Evolutionary conservation across 2,329 filamentous ascomycete species (phyloP).

Genomic region (Trichoderma sp.): DNA sequence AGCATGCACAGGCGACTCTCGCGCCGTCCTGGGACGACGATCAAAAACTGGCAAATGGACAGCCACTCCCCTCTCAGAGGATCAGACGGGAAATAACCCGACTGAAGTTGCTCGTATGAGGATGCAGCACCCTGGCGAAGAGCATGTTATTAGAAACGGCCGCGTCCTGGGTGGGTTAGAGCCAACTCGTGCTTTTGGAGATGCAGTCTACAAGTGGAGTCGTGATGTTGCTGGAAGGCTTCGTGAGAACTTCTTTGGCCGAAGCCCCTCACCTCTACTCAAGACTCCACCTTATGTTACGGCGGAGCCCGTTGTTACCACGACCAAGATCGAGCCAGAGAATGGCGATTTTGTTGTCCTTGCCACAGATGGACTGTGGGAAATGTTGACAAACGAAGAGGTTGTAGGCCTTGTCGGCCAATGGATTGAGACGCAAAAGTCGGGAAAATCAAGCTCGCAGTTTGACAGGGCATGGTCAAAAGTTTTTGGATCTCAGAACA

Average conservation of each 20-base stretch:
- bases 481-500: constrained; percentile 56
- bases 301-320: constrained; percentile 91
- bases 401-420: constrained; percentile 94
- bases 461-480: constrained; percentile 71
- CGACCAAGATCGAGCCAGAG: constrained; percentile 85
- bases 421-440: constrained; percentile 84
- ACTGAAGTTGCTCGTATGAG: constrained; percentile 83
- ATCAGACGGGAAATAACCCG: constrained; percentile 89
- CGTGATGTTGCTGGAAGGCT: constrained; percentile 81
- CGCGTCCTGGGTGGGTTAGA: constrained; percentile 91
- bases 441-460: constrained; percentile 61
- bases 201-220: constrained; percentile 96
- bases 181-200: constrained; percentile 91
- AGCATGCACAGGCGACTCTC: constrained; percentile 94
- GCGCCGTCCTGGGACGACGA: constrained; percentile 70
- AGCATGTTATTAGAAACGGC: constrained; percentile 83
- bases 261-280: constrained; percentile 73
- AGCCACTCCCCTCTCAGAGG: constrained; percentile 77
- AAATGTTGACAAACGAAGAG: constrained; percentile 98
- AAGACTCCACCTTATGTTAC: constrained; percentile 97
- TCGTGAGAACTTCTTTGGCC: constrained; percentile 84
- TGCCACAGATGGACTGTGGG: constrained; percentile 96
- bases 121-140: constrained; percentile 85
- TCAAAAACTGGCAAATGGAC: constrained; percentile 28
- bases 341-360: constrained; percentile 95